Base-by-base conservation (phyloP, 2,329 filamentous ascomycete species). In the Ustilaginoidea virens region DNA sequence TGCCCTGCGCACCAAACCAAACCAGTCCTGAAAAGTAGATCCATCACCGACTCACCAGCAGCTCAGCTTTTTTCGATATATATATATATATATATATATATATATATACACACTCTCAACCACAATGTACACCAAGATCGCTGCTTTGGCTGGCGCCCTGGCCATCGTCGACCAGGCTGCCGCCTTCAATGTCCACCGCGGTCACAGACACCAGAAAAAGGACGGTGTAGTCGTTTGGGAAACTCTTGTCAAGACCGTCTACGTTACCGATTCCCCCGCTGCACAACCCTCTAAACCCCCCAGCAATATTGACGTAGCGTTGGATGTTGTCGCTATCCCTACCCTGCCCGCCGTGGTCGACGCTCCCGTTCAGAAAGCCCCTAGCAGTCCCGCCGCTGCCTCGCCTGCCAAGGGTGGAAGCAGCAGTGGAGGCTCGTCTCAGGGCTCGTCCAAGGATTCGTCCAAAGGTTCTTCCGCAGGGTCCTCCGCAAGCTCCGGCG, bases 111-210 rank as follows among this genome's bases (percentile, higher is more conserved):
- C 6, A 30, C n/a, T n/a, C n/a, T 30, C 23, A 23, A 7, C 29
- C 19, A 29, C 47, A 55, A 65, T 65, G 61, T 48, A 53, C 37
- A 42, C 50, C 39, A 49, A 58, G 41, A 34, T 61, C 33, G 45
- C 54, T 32, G 35, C 51, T 33, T 42, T 66, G 33, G 53, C 55
- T 30, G 58, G 56, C 30, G 49, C 56, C 32, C 49, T 57, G 33
- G 49, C 55, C 40, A 50, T 66, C 26, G 48, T 55, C 39, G 51
- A 58, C 39, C 53, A 61, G 45, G 52, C 52, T 35, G 33, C 55
- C 23, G 63, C 56, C 38, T 41, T 55, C 38, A 55, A 53, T 46
- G 40, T 50, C 33, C 55, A 61, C 46, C 56, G 54, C 25, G 55
- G 59, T 40, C 44, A 44, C 27, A 56, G 61, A 37, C 38, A 49